A percentile compares a stretch with the other conserved stretches of the same genome.
phyloP scores from a whole-genome alignment of 2,329 filamentous ascomycete genomes.

The Microsporum audouinii region DNA sequence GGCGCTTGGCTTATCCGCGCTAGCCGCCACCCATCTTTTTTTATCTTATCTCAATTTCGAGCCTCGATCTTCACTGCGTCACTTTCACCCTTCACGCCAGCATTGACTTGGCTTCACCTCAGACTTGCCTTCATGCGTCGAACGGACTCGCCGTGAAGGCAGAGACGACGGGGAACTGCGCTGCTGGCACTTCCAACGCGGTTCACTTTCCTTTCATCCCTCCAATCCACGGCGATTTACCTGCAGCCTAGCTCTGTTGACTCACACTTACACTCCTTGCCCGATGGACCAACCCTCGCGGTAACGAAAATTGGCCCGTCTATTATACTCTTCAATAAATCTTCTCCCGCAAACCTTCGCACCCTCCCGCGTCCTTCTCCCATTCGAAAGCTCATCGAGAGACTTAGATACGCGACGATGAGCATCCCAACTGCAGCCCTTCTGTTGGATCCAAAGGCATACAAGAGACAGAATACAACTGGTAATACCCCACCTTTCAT shows the following conservation, averaged over 20 bases:
- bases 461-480: conserved; percentile 24
- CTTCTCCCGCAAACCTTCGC: neutral
- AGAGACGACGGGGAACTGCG: neutral
- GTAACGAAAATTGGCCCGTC: neutral
- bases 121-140: neutral
- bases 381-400: neutral
- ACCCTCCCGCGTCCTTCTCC: neutral
- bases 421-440: conserved; percentile 29
- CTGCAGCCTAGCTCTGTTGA: neutral
- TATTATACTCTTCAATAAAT: neutral
- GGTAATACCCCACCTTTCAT: conserved; percentile 9
- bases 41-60: neutral
- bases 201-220: conserved; percentile 3
- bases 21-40: neutral
- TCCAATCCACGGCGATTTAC: neutral
- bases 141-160: neutral
- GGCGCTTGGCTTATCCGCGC: neutral
- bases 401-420: conserved; percentile 6
- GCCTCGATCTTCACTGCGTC: neutral
- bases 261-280: neutral
- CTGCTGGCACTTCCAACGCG: neutral
- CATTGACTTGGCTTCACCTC: neutral
- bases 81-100: neutral
- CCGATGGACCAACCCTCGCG: neutral
- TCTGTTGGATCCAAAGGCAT: conserved; percentile 34